These are phyloP conservation scores for Flaveria ramosissima DNA, from an alignment of 129 eudicot genomes.

Conservation along the genomic window DNA sequence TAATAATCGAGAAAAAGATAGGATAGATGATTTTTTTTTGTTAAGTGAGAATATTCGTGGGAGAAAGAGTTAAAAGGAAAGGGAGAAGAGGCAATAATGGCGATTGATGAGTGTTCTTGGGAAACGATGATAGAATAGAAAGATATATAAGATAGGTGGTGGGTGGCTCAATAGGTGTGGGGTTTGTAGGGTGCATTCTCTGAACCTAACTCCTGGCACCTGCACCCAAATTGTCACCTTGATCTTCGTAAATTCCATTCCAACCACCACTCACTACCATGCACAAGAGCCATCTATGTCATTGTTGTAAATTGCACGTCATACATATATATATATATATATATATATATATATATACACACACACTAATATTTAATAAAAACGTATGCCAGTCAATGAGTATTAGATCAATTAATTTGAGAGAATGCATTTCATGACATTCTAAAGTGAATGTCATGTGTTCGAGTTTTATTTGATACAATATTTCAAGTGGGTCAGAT, in stretches of 20 bases:
- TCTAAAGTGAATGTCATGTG: too few relatives aligned
- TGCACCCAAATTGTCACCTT: conserved; percentile 18
- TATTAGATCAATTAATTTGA: too few relatives aligned
- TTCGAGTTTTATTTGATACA: too few relatives aligned
- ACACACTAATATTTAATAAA: too few relatives aligned
- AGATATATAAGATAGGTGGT: neutral
- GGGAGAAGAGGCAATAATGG: conserved; percentile 21
- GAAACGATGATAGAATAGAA: conserved; percentile 11
- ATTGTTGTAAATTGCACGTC: neutral
- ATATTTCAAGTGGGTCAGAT: too few relatives aligned
- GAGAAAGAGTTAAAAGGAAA: conserved; percentile 20
- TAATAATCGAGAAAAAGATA: neutral
- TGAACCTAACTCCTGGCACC: conserved; percentile 22
- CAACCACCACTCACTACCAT: conserved; percentile 29
- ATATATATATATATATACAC: too few relatives aligned
- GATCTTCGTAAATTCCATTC: conserved; percentile 32
- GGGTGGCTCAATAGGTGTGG: conserved; percentile 39
- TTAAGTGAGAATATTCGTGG: conserved; percentile 22
- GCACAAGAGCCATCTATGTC: neutral
- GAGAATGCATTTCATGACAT: too few relatives aligned
- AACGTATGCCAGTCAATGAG: too few relatives aligned
- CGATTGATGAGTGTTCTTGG: conserved; percentile 25
- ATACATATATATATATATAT: too few relatives aligned
- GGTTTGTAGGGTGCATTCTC: conserved; percentile 33
- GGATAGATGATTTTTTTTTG: neutral